Evolutionary conservation across 2,329 filamentous ascomycete genomes (phyloP).

Genomic region (Macroventuria anomochaeta): DNA sequence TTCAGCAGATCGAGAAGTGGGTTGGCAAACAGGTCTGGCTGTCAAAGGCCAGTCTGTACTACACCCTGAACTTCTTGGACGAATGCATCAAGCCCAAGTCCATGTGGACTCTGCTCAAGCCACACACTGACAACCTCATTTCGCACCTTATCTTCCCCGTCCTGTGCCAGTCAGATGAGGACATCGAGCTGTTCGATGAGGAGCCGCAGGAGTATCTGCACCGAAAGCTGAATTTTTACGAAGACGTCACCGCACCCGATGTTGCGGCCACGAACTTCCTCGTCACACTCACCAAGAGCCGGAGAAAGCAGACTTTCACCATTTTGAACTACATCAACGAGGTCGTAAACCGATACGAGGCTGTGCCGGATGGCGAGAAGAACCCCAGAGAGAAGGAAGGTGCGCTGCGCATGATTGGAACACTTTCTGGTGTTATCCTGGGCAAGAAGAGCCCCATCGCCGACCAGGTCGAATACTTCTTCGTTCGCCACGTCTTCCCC

Average conservation of each 20-base stretch:
- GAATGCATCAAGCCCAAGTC: slow-evolving; percentile 97
- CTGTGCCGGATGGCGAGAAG: slow-evolving; percentile 84
- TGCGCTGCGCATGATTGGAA: slow-evolving; percentile 95
- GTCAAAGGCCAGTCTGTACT: slow-evolving; percentile 90
- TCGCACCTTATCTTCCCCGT: slow-evolving; percentile 96
- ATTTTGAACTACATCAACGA: slow-evolving; percentile 95
- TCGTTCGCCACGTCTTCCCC: slow-evolving; percentile 97
- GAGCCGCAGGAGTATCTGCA: slow-evolving; percentile 97
- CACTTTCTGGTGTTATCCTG: slow-evolving; percentile 88
- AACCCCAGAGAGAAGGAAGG: slow-evolving; percentile 96
- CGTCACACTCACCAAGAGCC: slow-evolving; percentile 89
- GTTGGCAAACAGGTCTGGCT: slow-evolving; percentile 93
- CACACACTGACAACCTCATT: slow-evolving; percentile 90
- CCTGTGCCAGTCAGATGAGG: slow-evolving; percentile 88
- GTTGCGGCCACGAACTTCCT: slow-evolving; percentile 97
- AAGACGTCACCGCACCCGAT: slow-evolving; percentile 93
- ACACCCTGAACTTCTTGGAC: slow-evolving; percentile 93
- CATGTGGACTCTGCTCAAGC: slow-evolving; percentile 94
- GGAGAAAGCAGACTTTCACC: slow-evolving; percentile 94
- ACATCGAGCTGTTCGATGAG: slow-evolving; percentile 90
- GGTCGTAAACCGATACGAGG: slow-evolving; percentile 91
- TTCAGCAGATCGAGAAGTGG: slow-evolving; percentile 96
- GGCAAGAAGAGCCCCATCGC: slow-evolving; percentile 99
- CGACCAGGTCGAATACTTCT: slow-evolving; percentile 97
- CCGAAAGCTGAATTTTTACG: slow-evolving; percentile 96